Evolutionary conservation across 2,329 filamentous ascomycete species (phyloP), one percentile per base, ranked within the genome.

Genomic region (Scolecobasidium constrictum): DNA sequence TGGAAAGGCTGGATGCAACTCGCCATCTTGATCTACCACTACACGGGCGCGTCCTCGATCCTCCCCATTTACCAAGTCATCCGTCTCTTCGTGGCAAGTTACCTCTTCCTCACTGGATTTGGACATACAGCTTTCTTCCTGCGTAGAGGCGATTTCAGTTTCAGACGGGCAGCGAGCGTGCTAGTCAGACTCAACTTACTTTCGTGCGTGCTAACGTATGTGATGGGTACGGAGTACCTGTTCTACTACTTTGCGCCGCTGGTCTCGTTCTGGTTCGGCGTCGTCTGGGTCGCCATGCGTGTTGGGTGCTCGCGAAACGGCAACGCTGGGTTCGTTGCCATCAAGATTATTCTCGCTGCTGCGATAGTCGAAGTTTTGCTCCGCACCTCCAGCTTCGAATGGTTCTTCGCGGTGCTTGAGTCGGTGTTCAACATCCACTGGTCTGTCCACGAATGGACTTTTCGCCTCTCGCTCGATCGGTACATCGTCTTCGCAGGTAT

Each of bases 1-100:
- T 77, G 73, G 67, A 78, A 77, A 56, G 76, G 76, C 2, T 68
- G 72, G 63, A 74, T 78, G 69, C 73, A 77, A 47, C 62, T 64
- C 15, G 52, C 65, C 15, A 58, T 70, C 19, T 53, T 75, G 11
- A 56, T 74, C 11, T 77, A 74, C 49, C 70, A 76, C 47, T 77
- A 72, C 53, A 69, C 71, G 16, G 65, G 70, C 16, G 68, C 65
- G 26, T 71, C 66, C 3, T 61, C 63, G 48, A 53, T 28, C 5
- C 37, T 42, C n/a, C 35, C 22, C 15, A 26, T 35, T 6, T 34
- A 45, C 19, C 54, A 48, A 26, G 58, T 57, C 21, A 63, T 62
- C 7, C 61, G 64, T 4, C 51, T 68, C 20, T 52, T 75, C 15
- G 2, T 77, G 5, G 68, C 75, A 1, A 64, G 68, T 2, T 81